Base-by-base conservation (phyloP, 2,329 filamentous ascomycete species). In the Colletotrichum eremochloae region DNA sequence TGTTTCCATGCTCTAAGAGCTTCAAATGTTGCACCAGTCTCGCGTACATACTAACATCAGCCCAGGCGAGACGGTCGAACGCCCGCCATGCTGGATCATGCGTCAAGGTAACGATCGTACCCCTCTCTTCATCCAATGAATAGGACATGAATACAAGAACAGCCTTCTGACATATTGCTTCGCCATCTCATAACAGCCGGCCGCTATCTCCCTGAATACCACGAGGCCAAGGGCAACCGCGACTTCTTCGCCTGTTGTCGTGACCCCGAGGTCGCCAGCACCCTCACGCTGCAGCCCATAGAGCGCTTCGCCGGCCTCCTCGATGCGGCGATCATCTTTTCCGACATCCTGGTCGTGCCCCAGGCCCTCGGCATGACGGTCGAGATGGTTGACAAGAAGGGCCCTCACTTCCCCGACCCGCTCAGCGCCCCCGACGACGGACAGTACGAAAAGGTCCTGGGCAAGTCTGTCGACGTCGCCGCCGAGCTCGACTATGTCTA, bases 181-280 rank as follows among this genome's bases (percentile, higher is more conserved):
- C 53, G 53, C 33, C 33, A 15, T 2, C 53, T 56, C 74, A 61
- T 68, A 68, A 73, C 76, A 97, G 96, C 96, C 79, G 96, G 96
- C 72, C 93, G 96, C 78, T 99, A 99, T 82, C 93, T 99, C 31
- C 96, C 96, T 75, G 96, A 99, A 83, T 99, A 99, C 82, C 96
- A 99, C 81, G 90, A 97, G 85, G 96, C 93, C 72, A 99, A 99
- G 85, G 96, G 93, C 76, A 88, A 84, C 66, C 90, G 92, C 75
- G 96, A 99, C 85, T 99, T 99, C 85, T 99, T 99, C 86, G 94
- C 95, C 84, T 98, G 96, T 89, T 99, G 96, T 83, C 95, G 96
- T 67, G 90, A 92, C 78, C 94, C 96, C 68, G 95, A 98, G 82
- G 92, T 98, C 75, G 94, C 96, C 63, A 98, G 95, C 42, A 97